Conservation (phyloP, 2,329 filamentous ascomycete genomes). For the Pseudocercospora fuligena region DNA sequence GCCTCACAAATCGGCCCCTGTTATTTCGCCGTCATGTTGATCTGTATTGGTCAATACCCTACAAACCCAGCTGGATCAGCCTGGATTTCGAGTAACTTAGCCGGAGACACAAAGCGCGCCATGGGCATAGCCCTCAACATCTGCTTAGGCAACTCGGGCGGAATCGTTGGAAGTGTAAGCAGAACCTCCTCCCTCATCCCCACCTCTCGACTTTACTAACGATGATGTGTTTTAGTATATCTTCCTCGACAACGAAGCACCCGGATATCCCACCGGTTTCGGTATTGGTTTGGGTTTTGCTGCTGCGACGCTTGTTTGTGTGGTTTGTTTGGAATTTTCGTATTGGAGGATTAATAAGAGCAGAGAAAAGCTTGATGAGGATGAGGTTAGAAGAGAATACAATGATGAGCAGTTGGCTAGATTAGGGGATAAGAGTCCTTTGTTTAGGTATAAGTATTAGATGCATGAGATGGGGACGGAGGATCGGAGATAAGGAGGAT, state of each 20-base stretch:
- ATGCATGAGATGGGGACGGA: too few relatives aligned
- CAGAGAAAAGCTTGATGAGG: too few relatives aligned
- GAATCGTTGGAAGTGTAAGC: conserved; percentile 42
- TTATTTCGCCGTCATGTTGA: conserved; percentile 36
- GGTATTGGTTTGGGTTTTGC: conserved; percentile 32
- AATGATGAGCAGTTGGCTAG: too few relatives aligned
- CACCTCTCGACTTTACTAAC: too few relatives aligned
- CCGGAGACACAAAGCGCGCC: conserved; percentile 42
- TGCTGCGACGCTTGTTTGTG: conserved; percentile 29
- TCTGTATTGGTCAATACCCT: conserved; percentile 32
- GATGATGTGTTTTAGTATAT: conserved; percentile 31
- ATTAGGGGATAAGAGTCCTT: too few relatives aligned
- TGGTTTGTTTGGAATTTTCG: conserved; percentile 12
- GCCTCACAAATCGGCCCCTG: conserved; percentile 50
- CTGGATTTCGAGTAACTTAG: conserved; percentile 39
- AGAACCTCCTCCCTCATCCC: too few relatives aligned
- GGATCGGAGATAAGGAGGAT: too few relatives aligned
- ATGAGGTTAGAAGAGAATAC: too few relatives aligned
- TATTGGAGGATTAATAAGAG: too few relatives aligned
- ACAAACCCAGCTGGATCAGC: conserved; percentile 35
- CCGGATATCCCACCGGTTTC: conserved; percentile 36
- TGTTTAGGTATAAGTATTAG: too few relatives aligned
- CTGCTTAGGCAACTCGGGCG: conserved; percentile 48
- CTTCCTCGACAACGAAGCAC: conserved; percentile 43
- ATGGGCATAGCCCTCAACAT: conserved; percentile 48